Conservation (phyloP, 2,329 filamentous ascomycete genomes). For the Metarhizium humberi region DNA sequence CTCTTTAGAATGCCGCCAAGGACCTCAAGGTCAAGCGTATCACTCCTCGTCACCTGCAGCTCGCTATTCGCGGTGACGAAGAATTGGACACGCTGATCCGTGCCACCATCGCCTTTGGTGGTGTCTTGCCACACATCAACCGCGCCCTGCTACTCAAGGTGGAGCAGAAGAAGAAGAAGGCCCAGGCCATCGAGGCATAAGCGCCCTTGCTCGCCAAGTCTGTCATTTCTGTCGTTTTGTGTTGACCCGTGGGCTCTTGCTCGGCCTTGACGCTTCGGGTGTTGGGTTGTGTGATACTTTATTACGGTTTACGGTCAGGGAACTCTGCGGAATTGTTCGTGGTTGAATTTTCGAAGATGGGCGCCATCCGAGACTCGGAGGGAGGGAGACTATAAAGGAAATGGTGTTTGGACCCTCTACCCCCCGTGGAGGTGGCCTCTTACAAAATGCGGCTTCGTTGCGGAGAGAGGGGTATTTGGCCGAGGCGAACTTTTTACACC, state of each 20-base stretch:
- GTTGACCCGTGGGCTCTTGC: constrained; percentile 4
- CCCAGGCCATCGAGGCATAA: constrained; percentile 40
- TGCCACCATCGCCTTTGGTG: constrained; percentile 95
- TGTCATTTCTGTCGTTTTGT: constrained; percentile 8
- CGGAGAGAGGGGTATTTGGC: background rate
- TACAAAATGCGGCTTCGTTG: background rate
- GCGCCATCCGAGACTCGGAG: background rate
- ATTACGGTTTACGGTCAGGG: constrained; percentile 2
- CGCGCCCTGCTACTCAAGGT: constrained; percentile 91
- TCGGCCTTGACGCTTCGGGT: background rate
- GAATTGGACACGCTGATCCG: constrained; percentile 96
- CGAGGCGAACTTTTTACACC: background rate
- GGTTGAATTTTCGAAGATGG: background rate
- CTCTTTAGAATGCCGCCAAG: constrained; percentile 78
- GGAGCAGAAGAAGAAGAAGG: constrained; percentile 98
- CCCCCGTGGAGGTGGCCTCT: background rate
- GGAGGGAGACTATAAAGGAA: background rate
- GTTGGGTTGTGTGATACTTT: constrained; percentile 1
- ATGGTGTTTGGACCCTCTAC: background rate
- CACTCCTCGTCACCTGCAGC: constrained; percentile 92
- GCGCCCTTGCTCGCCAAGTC: background rate
- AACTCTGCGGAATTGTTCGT: background rate
- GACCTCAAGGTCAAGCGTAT: constrained; percentile 99
- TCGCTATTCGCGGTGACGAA: constrained; percentile 96
- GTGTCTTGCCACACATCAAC: constrained; percentile 98